Base-by-base conservation (phyloP, 1,139 yeast species). In the Suhomyces ambrosiae region DNA sequence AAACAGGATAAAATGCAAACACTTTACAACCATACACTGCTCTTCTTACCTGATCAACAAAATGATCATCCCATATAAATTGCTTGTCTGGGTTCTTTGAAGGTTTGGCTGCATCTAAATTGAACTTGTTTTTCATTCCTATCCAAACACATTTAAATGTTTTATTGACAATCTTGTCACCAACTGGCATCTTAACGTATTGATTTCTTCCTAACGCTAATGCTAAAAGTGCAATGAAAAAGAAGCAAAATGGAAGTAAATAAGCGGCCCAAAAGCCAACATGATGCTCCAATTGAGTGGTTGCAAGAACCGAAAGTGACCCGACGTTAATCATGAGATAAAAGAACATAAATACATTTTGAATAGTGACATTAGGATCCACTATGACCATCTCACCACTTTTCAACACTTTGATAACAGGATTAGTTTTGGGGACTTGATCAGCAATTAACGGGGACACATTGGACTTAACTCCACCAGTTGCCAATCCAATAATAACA, bases 401-500 rank as follows among this genome's bases (percentile, higher is more conserved):
- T 34, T 63, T 63, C 48, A 63, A 59, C 26, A 60, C 58, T 38
- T 54, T 60, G 36, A 68, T 63, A 17, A 52, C 44, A 16, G 74
- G 71, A 42, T 58, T 62, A 26, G 64, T 62, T 44, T 65, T 67
- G 11, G 55, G 55, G 18, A 52, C 41, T 35, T 52, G 57, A 38
- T 52, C 57, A 7, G 55, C 57, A 33, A 52, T 50, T 42, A 52
- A 48, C 2, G 57, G 57, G 2, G 53, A 43, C 8, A 50, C 54
- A 31, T 52, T 52, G 22, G 55, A 41, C 38, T 52, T 51, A 32
- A 52, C 53, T 16, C 55, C 54, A 8, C 55, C 57, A 26, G 92
- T 81, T 38, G 87, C 92, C 25, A 82, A 48, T 50, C 92, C 90
- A 53, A 85, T 76, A 34, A 80, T 60, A 41, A 85, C 65, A 61